phyloP scores from a whole-genome alignment of 768 basidiomycete genomes.

The Calocera viscosa region DNA sequence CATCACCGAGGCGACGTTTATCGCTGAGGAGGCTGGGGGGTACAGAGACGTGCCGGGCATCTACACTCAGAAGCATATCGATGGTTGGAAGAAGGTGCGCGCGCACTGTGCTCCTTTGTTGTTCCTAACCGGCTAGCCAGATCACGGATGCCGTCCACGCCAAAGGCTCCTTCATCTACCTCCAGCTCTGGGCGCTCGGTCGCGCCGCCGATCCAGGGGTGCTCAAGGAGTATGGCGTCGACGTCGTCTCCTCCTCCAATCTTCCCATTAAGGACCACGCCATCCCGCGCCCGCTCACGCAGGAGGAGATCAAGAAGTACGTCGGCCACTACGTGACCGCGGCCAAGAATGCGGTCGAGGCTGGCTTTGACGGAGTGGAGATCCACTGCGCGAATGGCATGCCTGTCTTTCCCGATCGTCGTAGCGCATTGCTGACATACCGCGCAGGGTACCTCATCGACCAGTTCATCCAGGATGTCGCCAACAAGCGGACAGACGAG shows the following conservation, averaged over 20 bases:
- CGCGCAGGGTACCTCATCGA: slow-evolving; percentile 28
- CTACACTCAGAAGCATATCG: slow-evolving; percentile 47
- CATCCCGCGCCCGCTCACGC: slow-evolving; percentile 16
- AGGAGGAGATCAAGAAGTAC: slow-evolving; percentile 22
- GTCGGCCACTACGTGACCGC: slow-evolving; percentile 35
- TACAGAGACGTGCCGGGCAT: slow-evolving; percentile 44
- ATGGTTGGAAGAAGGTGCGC: slow-evolving; percentile 41
- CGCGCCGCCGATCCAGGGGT: slow-evolving; percentile 29
- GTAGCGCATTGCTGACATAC: slow-evolving; percentile 3
- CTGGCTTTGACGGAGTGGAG: slow-evolving; percentile 61
- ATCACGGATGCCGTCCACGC: slow-evolving; percentile 48
- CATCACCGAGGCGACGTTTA: slow-evolving; percentile 46
- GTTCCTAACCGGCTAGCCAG: slow-evolving; percentile 21
- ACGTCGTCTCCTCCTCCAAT: slow-evolving; percentile 8
- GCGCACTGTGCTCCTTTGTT: slow-evolving; percentile 10
- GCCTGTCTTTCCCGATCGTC: background rate
- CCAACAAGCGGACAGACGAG: slow-evolving; percentile 47
- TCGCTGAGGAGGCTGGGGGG: slow-evolving; percentile 27
- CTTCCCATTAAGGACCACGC: slow-evolving; percentile 11
- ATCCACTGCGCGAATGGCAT: slow-evolving; percentile 20
- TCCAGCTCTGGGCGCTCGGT: slow-evolving; percentile 50
- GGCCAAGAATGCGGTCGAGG: slow-evolving; percentile 44
- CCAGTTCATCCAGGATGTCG: slow-evolving; percentile 49
- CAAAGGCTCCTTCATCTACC: slow-evolving; percentile 39
- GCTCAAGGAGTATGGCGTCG: slow-evolving; percentile 22